A percentile compares a stretch with the other conserved stretches of the same genome.
These are phyloP conservation scores for Lipomyces orientalis DNA, from an alignment of 805 yeast species.

Conservation along the genomic window DNA sequence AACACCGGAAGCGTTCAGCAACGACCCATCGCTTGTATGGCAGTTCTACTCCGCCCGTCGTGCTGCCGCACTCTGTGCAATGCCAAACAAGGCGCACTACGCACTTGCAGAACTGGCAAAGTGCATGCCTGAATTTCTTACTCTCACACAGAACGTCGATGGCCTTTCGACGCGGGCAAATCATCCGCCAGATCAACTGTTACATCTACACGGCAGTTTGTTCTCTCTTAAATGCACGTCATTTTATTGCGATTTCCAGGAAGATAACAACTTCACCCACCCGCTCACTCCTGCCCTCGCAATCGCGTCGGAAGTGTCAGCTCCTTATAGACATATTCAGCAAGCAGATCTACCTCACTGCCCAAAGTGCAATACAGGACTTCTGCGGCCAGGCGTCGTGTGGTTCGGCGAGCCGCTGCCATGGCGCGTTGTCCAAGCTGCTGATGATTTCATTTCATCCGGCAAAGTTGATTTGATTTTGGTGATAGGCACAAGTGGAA, in stretches of 20 bases:
- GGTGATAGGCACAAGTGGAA: conserved; percentile 84
- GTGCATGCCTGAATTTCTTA: conserved; percentile 54
- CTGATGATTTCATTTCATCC: conserved; percentile 70
- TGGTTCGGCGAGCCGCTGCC: conserved; percentile 96
- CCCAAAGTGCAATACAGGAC: conserved; percentile 69
- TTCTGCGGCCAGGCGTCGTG: conserved; percentile 86
- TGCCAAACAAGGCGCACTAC: conserved; percentile 75
- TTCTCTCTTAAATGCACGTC: conserved; percentile 77
- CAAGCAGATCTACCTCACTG: conserved; percentile 70
- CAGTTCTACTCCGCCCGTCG: conserved; percentile 76
- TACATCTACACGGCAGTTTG: conserved; percentile 80
- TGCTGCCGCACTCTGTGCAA: conserved; percentile 64
- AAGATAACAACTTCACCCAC: conserved; percentile 56
- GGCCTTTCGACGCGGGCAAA: conserved; percentile 61
- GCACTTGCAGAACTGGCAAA: conserved; percentile 69
- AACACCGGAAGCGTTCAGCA: conserved; percentile 86
- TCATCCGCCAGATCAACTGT: conserved; percentile 57
- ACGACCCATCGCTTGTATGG: conserved; percentile 89
- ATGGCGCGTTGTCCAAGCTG: conserved; percentile 61
- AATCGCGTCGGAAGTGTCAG: conserved; percentile 45
- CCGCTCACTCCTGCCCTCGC: conserved; percentile 65
- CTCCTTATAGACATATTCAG: conserved; percentile 52
- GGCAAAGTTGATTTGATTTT: conserved; percentile 70
- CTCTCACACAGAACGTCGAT: conserved; percentile 85
- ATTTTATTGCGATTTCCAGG: conserved; percentile 70